phyloP scores from a whole-genome alignment of 768 basidiomycete species.

The Krasilnikovozyma curviuscula region DNA sequence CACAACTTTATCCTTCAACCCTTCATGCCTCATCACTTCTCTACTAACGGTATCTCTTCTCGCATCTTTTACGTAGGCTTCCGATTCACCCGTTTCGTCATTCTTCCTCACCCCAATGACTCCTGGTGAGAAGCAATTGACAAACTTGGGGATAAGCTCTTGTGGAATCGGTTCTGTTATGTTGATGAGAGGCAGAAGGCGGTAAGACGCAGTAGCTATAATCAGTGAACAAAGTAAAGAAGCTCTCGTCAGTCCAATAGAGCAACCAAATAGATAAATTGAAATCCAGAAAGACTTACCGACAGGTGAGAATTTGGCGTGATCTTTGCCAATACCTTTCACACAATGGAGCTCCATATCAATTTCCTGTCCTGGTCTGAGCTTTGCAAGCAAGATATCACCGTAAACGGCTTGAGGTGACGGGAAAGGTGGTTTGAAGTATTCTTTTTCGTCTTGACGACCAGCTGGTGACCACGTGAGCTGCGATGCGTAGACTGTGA shows the following conservation, averaged over 20 bases:
- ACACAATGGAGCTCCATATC: slow-evolving; percentile 73
- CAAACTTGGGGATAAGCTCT: slow-evolving; percentile 59
- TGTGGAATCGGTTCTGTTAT: slow-evolving; percentile 56
- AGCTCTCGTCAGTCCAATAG: too few relatives aligned
- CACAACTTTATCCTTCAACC: slow-evolving; percentile 66
- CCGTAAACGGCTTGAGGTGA: slow-evolving; percentile 49
- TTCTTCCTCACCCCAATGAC: slow-evolving; percentile 27
- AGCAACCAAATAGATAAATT: not conserved
- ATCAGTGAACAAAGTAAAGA: not conserved
- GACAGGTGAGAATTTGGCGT: slow-evolving; percentile 92
- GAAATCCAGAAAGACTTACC: slow-evolving; percentile 32
- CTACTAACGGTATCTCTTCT: slow-evolving; percentile 76
- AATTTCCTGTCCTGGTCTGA: slow-evolving; percentile 61
- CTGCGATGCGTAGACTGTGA: slow-evolving; percentile 9
- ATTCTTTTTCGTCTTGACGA: slow-evolving; percentile 2
- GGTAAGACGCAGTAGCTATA: slow-evolving; percentile 83
- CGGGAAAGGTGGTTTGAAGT: too few relatives aligned
- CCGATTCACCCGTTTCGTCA: slow-evolving; percentile 27
- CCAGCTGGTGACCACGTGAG: slow-evolving; percentile 9
- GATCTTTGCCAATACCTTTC: slow-evolving; percentile 81
- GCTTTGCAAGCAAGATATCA: slow-evolving; percentile 74
- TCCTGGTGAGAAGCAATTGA: slow-evolving; percentile 60
- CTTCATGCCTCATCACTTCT: slow-evolving; percentile 77
- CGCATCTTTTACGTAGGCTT: slow-evolving; percentile 35
- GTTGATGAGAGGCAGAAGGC: slow-evolving; percentile 64